Evolutionary conservation across 495 filamentous ascomycete species (phyloP).

Genomic region (Trichoderma gamsii): DNA sequence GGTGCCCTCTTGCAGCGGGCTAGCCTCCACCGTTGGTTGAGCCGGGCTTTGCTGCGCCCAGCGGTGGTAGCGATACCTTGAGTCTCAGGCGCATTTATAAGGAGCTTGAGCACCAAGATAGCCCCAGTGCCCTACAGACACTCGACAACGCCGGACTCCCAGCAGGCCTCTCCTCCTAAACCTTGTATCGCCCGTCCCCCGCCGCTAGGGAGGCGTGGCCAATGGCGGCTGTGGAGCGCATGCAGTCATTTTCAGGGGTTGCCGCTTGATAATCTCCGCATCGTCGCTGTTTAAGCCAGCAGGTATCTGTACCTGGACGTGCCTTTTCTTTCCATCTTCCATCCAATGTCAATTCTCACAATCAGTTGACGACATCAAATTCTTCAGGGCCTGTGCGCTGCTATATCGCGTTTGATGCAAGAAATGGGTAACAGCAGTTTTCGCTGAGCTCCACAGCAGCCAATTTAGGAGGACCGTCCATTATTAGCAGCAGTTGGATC

Average conservation of each 20-base stretch:
- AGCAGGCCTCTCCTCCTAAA: background rate
- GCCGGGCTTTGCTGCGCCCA: too few species aligned
- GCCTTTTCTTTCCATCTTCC: background rate
- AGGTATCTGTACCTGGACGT: background rate
- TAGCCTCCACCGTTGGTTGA: too few species aligned
- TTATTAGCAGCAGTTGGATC: too few species aligned
- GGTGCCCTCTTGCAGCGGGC: too few species aligned
- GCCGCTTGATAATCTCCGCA: slow-evolving; percentile 11
- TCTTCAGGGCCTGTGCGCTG: too few species aligned
- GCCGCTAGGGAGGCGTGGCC: background rate
- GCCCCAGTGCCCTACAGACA: background rate
- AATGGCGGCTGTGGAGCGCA: slow-evolving; percentile 7
- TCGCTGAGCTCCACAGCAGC: too few species aligned
- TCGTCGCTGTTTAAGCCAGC: background rate
- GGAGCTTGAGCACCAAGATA: background rate
- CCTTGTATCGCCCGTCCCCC: background rate
- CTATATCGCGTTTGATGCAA: too few species aligned
- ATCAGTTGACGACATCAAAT: too few species aligned
- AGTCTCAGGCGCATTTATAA: background rate
- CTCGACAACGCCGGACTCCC: background rate
- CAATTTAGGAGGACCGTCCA: too few species aligned
- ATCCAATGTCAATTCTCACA: too few species aligned
- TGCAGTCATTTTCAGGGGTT: slow-evolving; percentile 9
- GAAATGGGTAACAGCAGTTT: too few species aligned
- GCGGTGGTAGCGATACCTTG: background rate